These are phyloP conservation scores for Cyclotella cryptica DNA, from an alignment of 108 stramenopile genomes.

Conservation along the genomic window DNA sequence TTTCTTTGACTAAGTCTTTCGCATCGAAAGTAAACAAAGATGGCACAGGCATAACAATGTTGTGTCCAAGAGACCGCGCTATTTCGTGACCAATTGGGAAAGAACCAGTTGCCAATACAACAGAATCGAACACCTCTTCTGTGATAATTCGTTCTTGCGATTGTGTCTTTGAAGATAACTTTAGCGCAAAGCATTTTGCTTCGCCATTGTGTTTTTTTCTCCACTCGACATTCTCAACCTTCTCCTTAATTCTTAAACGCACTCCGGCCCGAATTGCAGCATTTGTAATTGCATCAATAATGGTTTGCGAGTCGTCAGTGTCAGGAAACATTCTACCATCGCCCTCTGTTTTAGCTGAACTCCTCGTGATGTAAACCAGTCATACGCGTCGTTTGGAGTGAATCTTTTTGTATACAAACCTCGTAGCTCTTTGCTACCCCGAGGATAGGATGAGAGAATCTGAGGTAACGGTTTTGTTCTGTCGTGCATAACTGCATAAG, in stretches of 20 bases:
- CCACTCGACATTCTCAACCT: constrained; percentile 48
- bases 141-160: constrained; percentile 27
- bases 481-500: constrained; percentile 79
- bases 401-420: constrained; percentile 83
- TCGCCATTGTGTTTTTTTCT: constrained; percentile 4
- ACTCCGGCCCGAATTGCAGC: constrained; percentile 77
- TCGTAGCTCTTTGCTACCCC: constrained; percentile 85
- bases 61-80: constrained; percentile 82
- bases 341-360: constrained; percentile 91
- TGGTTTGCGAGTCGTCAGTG: constrained; percentile 90
- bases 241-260: constrained; percentile 54
- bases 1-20: constrained; percentile 65
- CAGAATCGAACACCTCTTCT: constrained; percentile 65
- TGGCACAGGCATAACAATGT: constrained; percentile 80
- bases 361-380: constrained; percentile 90
- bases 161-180: constrained; percentile 35
- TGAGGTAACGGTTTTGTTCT: constrained; percentile 72
- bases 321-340: constrained; percentile 96
- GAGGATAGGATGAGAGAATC: constrained; percentile 86
- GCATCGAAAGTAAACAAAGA: constrained; percentile 93
- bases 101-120: constrained; percentile 95
- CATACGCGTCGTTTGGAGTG: constrained; percentile 76
- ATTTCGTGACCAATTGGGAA: constrained; percentile 85
- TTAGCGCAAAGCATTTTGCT: constrained; percentile 26
- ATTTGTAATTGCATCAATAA: constrained; percentile 75